Base-by-base conservation (phyloP, 495 filamentous ascomycete species). In the Hypomontagnella submonticulosa region DNA sequence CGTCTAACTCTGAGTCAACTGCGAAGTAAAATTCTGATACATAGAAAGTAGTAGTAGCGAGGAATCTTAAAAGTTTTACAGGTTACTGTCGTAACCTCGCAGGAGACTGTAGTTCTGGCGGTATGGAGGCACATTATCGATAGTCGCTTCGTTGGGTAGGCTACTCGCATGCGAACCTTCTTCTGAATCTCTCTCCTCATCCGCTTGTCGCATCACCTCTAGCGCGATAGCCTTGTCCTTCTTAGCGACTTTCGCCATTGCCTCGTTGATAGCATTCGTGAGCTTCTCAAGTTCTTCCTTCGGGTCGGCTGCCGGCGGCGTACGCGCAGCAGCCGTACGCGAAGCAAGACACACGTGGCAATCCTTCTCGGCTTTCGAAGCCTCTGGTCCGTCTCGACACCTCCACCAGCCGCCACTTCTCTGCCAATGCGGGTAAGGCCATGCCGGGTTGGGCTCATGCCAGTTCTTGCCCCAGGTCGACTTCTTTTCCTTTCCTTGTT, bases 371-470 rank as follows among this genome's bases (percentile, higher is more conserved):
- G 67, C 68, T 8, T 47, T 8, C 1, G 73, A 38, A 1, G 78
- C 77, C 15, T 71, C 63, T 1, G 58, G 60, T 10, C 70, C 75
- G n/a, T 51, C 67, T 16, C 73, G 63, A 53, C 80, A 82, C 6
- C 63, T 69, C 80, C 80, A 81, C 75, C 71, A 81, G 0, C 80
- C 80, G 3, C 74, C 75, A 0, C 41, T 7, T 30, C 38, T 20
- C 20, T 63, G 70, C 40, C 64, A 70, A n/a, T 61, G 51, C 1
- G 57, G 19, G 11, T 56, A 61, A 6, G 42, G 62, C 80, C 79
- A 82, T 41, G 51, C 60, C 0, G 55, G 53, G 11, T 67, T 18
- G 1, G 72, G 70, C 0, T 75, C 58, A 30, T 82, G 80, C 63
- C 69, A 78, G 0, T 75, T 19, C 60, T 75, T 73, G 32, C 57